These are phyloP conservation scores for Calycina marina DNA, from an alignment of 2,329 filamentous ascomycete genomes.

Conservation along the genomic window DNA sequence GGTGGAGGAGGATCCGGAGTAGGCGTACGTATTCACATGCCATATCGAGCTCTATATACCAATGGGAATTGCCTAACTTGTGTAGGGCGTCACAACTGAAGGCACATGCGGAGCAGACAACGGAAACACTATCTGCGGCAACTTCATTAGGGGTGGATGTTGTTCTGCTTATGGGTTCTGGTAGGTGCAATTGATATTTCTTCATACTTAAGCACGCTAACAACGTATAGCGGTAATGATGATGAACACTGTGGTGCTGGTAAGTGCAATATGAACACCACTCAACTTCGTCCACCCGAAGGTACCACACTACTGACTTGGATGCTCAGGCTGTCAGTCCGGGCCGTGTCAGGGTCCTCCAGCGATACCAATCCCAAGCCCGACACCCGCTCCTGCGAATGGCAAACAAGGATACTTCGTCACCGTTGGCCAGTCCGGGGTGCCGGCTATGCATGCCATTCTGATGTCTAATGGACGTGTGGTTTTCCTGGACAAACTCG, in stretches of 20 bases:
- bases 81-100: slow-evolving; percentile 34
- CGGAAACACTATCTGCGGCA: slow-evolving; percentile 33
- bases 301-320: too few relatives aligned
- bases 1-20: slow-evolving; percentile 11
- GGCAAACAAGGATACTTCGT: slow-evolving; percentile 31
- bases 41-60: too few relatives aligned
- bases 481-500: slow-evolving; percentile 47
- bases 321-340: not conserved
- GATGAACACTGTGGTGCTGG: slow-evolving; percentile 37
- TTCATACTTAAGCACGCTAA: slow-evolving; percentile 7
- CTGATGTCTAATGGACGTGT: slow-evolving; percentile 43
- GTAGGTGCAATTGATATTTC: slow-evolving; percentile 9
- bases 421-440: slow-evolving; percentile 39
- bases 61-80: too few relatives aligned
- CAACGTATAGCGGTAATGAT: slow-evolving; percentile 22
- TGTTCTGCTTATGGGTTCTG: slow-evolving; percentile 45
- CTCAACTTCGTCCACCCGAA: too few relatives aligned
- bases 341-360: slow-evolving; percentile 21
- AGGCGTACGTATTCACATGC: too few relatives aligned
- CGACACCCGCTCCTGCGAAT: slow-evolving; percentile 28
- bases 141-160: slow-evolving; percentile 36
- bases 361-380: slow-evolving; percentile 19
- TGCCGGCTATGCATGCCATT: slow-evolving; percentile 48
- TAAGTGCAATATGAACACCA: not conserved
- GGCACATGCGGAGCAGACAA: slow-evolving; percentile 37